phyloP scores from a whole-genome alignment of 495 filamentous ascomycete genomes.

The Xylaria curta region DNA sequence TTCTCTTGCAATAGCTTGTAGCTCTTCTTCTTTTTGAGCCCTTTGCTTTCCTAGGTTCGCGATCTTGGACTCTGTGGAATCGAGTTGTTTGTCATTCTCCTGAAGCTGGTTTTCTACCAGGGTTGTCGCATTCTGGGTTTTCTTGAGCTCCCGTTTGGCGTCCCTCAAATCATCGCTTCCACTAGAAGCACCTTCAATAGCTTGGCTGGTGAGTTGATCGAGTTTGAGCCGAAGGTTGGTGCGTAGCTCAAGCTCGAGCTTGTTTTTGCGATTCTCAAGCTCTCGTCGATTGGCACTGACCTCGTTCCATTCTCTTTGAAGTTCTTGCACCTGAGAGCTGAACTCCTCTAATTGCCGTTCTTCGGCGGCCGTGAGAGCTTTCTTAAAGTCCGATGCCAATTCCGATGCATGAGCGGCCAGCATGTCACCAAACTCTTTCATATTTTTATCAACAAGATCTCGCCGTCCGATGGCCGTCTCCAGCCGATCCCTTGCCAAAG shows the following conservation, averaged over 20 bases:
- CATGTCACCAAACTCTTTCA: constrained; percentile 77
- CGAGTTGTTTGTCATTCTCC: constrained; percentile 74
- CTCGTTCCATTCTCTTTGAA: constrained; percentile 76
- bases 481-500: constrained; percentile 75
- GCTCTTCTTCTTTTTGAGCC: constrained; percentile 66
- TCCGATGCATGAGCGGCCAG: constrained; percentile 77
- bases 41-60: constrained; percentile 67
- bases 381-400: constrained; percentile 86
- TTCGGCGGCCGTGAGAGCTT: constrained; percentile 80
- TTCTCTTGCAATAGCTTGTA: constrained; percentile 76
- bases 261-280: constrained; percentile 77
- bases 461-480: constrained; percentile 70
- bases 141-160: constrained; percentile 81
- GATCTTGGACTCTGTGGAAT: constrained; percentile 66
- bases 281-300: constrained; percentile 75
- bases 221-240: constrained; percentile 85
- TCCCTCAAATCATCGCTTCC: constrained; percentile 76
- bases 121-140: constrained; percentile 65
- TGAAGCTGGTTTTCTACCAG: constrained; percentile 69
- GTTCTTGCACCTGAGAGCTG: constrained; percentile 68
- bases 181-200: constrained; percentile 67
- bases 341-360: constrained; percentile 80
- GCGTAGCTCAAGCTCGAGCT: constrained; percentile 81
- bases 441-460: constrained; percentile 75
- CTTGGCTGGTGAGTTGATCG: constrained; percentile 83